A percentile compares a stretch with the other conserved stretches of the same genome.
Evolutionary conservation across 352 stramenopile genomes (phyloP).

Genomic region (Elongisporangium anandrum): DNA sequence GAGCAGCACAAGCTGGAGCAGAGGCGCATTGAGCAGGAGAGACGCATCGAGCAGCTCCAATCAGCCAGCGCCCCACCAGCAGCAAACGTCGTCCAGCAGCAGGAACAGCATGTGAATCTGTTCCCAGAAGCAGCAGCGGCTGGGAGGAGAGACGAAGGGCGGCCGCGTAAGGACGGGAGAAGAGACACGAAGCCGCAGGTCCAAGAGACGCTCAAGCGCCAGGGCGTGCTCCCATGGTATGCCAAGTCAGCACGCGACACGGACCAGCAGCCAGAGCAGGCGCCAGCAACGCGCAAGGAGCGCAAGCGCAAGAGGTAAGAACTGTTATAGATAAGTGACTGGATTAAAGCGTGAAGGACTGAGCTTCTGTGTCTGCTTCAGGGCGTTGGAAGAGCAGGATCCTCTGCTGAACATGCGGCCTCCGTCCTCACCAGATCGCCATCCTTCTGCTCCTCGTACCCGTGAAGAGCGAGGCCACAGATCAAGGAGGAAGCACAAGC

Average conservation of each 20-base stretch:
- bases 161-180: too few species aligned
- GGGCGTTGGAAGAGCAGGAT: conserved; percentile 26
- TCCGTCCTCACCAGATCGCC: conserved; percentile 8
- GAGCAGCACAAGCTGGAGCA: conserved; percentile 20
- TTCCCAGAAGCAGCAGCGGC: conserved; percentile 23
- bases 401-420: conserved; percentile 40
- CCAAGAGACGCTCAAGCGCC: conserved; percentile 27
- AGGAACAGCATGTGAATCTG: conserved; percentile 31
- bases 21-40: conserved; percentile 28
- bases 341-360: neutral
- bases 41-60: conserved; percentile 25
- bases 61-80: neutral
- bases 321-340: neutral
- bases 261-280: conserved; percentile 9
- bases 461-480: conserved; percentile 1
- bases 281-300: conserved; percentile 9
- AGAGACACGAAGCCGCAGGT: neutral
- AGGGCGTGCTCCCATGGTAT: conserved; percentile 40
- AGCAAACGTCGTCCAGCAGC: neutral
- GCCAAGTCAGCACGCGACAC: conserved; percentile 14
- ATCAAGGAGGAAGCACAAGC: conserved; percentile 13
- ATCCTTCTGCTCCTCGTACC: neutral
- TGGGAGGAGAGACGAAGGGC: too few species aligned
- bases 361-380: conserved; percentile 5
- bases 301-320: conserved; percentile 35